Evolutionary conservation across 768 basidiomycete genomes (phyloP).

Genomic region (Kwoniella botswanensis): DNA sequence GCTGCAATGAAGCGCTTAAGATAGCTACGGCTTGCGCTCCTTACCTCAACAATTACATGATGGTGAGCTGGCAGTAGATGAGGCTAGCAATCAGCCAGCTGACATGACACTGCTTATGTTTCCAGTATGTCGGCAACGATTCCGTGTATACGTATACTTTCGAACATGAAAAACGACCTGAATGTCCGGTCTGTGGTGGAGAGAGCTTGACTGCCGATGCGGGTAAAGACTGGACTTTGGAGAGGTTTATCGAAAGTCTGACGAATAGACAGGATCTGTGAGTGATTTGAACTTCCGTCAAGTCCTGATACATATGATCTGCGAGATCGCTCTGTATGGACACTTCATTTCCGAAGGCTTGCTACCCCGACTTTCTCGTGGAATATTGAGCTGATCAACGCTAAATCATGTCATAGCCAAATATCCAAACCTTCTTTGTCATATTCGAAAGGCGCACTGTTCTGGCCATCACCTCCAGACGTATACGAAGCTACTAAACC

Average conservation of each 20-base stretch:
- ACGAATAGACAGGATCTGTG: constrained; percentile 89
- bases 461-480: constrained; percentile 91
- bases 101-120: too few relatives aligned
- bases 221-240: constrained; percentile 75
- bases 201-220: constrained; percentile 78
- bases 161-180: constrained; percentile 85
- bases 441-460: constrained; percentile 68
- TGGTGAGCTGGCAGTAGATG: constrained; percentile 42
- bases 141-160: constrained; percentile 97
- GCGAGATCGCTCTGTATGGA: too few relatives aligned
- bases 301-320: background rate
- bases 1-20: constrained; percentile 99
- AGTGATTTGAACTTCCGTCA: constrained; percentile 52
- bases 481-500: constrained; percentile 86
- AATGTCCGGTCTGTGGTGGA: constrained; percentile 97
- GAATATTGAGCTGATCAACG: background rate
- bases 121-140: constrained; percentile 86
- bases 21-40: constrained; percentile 94
- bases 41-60: constrained; percentile 93
- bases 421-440: constrained; percentile 95
- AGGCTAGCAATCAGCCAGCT: background rate
- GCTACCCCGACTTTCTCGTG: too few relatives aligned
- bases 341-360: too few relatives aligned
- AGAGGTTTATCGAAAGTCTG: constrained; percentile 83
- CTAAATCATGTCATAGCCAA: constrained; percentile 67